A percentile compares a stretch with the other conserved stretches of the same genome.
Conservation (phyloP, 768 basidiomycete species). For the Macrolepiota dolichaula region DNA sequence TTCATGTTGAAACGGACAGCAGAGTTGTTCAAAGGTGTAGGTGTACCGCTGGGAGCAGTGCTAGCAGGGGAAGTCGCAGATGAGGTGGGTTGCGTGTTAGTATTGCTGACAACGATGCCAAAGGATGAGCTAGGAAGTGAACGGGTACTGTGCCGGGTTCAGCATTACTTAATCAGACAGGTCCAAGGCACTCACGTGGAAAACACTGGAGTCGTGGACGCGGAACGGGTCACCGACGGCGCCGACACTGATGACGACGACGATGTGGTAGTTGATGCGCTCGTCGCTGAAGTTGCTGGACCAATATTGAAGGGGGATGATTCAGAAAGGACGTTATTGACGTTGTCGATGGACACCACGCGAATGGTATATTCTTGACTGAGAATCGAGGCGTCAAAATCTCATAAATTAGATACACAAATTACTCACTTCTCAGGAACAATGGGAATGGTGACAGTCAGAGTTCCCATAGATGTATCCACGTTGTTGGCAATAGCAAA, state of each 20-base stretch:
- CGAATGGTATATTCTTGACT: constrained; percentile 39
- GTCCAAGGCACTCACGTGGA: constrained; percentile 10
- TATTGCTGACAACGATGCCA: constrained; percentile 15
- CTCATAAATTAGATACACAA: background rate
- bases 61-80: constrained; percentile 7
- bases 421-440: constrained; percentile 45
- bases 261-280: constrained; percentile 4
- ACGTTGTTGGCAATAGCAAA: constrained; percentile 59
- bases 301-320: constrained; percentile 42
- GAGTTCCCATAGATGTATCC: constrained; percentile 24
- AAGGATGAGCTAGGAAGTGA: constrained; percentile 5
- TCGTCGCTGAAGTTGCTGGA: constrained; percentile 6
- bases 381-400: background rate
- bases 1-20: constrained; percentile 26
- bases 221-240: background rate
- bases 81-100: constrained; percentile 13
- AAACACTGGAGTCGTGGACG: background rate
- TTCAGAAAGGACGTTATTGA: constrained; percentile 38
- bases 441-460: constrained; percentile 41
- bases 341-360: constrained; percentile 42
- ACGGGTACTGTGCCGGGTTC: background rate
- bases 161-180: background rate
- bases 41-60: constrained; percentile 15
- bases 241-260: constrained; percentile 9
- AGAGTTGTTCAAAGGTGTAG: constrained; percentile 25